Evolutionary conservation across 805 yeast species (phyloP).

Genomic region (Nakazawaea wickerhamii): DNA sequence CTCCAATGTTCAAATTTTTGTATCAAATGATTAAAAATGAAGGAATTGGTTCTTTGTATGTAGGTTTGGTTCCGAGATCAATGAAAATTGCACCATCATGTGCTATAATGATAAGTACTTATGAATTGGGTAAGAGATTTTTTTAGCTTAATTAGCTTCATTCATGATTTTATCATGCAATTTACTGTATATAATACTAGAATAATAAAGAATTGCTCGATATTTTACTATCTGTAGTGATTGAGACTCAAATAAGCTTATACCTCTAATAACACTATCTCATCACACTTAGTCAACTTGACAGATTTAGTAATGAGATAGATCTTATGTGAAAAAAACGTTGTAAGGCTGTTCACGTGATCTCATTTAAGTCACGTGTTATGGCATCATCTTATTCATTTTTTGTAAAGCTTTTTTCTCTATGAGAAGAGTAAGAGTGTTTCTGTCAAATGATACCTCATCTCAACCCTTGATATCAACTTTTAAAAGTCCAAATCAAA

Average conservation of each 20-base stretch:
- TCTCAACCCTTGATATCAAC: not conserved
- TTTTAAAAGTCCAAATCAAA: too few relatives aligned
- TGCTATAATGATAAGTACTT: slow-evolving; percentile 96
- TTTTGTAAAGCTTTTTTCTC: slow-evolving; percentile 1
- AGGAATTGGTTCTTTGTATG: slow-evolving; percentile 79
- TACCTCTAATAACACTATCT: too few relatives aligned
- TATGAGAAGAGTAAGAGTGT: not conserved
- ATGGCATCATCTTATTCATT: not conserved
- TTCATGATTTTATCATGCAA: too few relatives aligned
- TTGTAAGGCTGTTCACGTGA: not conserved
- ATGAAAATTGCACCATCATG: slow-evolving; percentile 94
- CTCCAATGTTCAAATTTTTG: slow-evolving; percentile 67
- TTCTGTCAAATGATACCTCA: too few relatives aligned
- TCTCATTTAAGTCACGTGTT: not conserved
- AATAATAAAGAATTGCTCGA: too few relatives aligned
- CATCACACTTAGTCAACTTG: too few relatives aligned
- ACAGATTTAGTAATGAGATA: too few relatives aligned
- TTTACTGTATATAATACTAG: slow-evolving; percentile 8
- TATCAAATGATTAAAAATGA: slow-evolving; percentile 59
- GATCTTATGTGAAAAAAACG: too few relatives aligned
- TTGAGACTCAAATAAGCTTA: too few relatives aligned
- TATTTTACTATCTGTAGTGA: too few relatives aligned
- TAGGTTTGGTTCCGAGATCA: slow-evolving; percentile 81
- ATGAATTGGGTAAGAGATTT: slow-evolving; percentile 77
- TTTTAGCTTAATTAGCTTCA: slow-evolving; percentile 20